Conservation (phyloP, 2,329 filamentous ascomycete genomes). For the Sclerotinia trifoliorum region DNA sequence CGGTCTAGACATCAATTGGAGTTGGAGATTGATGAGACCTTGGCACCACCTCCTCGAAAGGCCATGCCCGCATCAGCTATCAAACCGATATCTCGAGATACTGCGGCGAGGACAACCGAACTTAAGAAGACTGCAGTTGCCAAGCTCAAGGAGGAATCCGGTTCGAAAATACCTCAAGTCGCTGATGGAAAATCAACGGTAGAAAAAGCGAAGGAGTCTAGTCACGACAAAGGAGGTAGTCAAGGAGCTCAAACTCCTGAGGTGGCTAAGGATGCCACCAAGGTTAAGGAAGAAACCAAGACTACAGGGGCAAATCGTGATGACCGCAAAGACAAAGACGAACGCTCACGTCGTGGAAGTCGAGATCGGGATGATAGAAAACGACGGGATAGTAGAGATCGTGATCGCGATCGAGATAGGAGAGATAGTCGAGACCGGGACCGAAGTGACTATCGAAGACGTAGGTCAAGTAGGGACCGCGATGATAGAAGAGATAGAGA, state of each 20-base stretch:
- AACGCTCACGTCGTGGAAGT: conserved; percentile 21
- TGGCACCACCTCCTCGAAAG: conserved; percentile 41
- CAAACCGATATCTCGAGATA: conserved; percentile 38
- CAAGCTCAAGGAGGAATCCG: conserved; percentile 28
- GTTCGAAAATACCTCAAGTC: conserved; percentile 30
- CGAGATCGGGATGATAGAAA: conserved; percentile 24
- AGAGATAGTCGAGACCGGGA: conserved; percentile 35
- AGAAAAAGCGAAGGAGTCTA: conserved; percentile 25
- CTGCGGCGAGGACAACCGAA: conserved; percentile 33
- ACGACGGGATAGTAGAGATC: conserved; percentile 26
- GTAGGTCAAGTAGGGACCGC: conserved; percentile 33
- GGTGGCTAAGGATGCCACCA: neutral
- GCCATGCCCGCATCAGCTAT: conserved; percentile 39
- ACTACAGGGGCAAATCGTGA: conserved; percentile 1
- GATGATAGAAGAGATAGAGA: conserved; percentile 36
- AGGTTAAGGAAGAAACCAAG: conserved; percentile 11
- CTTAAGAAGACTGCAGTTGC: conserved; percentile 31
- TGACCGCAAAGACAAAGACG: conserved; percentile 25
- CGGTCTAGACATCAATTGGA: conserved; percentile 39
- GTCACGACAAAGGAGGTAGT: conserved; percentile 25
- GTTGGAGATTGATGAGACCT: conserved; percentile 38
- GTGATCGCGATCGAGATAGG: conserved; percentile 31
- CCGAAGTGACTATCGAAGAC: conserved; percentile 33
- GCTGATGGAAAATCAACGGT: conserved; percentile 16
- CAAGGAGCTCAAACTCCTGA: conserved; percentile 18